phyloP scores from a whole-genome alignment of 768 basidiomycete species.

The Tricholoma hemisulphureum region DNA sequence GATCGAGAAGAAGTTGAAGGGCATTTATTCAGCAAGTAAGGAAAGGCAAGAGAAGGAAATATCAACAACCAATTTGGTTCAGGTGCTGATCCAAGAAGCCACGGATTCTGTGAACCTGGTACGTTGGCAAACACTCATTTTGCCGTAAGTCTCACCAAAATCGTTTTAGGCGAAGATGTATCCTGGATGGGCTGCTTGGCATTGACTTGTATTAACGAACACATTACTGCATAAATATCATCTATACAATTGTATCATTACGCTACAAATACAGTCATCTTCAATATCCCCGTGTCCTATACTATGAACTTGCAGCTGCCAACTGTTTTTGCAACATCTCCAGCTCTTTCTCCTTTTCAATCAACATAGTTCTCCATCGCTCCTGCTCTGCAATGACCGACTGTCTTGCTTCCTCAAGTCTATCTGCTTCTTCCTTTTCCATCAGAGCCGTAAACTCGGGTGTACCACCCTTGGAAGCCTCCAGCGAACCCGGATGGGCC shows the following conservation, averaged over 20 bases:
- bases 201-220: conserved; percentile 38
- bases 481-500: conserved; percentile 59
- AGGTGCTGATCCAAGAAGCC: conserved; percentile 88
- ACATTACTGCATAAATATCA: neutral
- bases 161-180: conserved; percentile 81
- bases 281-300: neutral
- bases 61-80: conserved; percentile 85
- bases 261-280: conserved; percentile 6
- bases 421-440: conserved; percentile 83
- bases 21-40: conserved; percentile 57
- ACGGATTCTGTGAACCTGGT: conserved; percentile 68
- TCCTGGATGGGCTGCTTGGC: conserved; percentile 85
- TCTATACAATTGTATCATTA: neutral
- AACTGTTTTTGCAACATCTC: conserved; percentile 64
- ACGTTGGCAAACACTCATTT: conserved; percentile 12
- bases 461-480: conserved; percentile 63
- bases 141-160: conserved; percentile 9
- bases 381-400: conserved; percentile 75
- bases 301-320: conserved; percentile 16
- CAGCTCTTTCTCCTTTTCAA: conserved; percentile 82
- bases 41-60: conserved; percentile 55
- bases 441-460: conserved; percentile 85
- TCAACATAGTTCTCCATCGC: conserved; percentile 60
- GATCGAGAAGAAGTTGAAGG: conserved; percentile 82
- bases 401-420: conserved; percentile 75